Percentiles rank a stretch among this genome's conserved stretches.
Conservation (phyloP, 2,329 filamentous ascomycete genomes). For the Pleomassaria siparia region DNA sequence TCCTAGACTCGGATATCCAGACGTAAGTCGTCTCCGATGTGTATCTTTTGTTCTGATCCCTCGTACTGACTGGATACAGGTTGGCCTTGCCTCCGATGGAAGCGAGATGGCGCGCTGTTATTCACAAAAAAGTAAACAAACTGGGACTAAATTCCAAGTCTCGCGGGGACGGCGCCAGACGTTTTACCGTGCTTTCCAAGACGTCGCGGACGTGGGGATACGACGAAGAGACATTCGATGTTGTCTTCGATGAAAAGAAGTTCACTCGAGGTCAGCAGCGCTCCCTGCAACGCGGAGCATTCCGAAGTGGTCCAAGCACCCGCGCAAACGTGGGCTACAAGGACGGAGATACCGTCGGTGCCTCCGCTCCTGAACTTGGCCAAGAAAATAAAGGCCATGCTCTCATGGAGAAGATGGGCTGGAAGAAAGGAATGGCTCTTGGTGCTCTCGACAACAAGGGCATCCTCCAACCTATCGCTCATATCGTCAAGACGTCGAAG, state of each 20-base stretch:
- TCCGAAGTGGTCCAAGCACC: constrained; percentile 15
- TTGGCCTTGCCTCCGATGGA: constrained; percentile 82
- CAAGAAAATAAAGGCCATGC: constrained; percentile 78
- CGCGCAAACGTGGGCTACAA: constrained; percentile 54
- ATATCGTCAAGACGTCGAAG: constrained; percentile 83
- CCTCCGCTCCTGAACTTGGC: constrained; percentile 79
- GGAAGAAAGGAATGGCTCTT: constrained; percentile 82
- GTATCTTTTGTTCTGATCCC: constrained; percentile 46
- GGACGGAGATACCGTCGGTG: constrained; percentile 88
- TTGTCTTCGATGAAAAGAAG: constrained; percentile 52
- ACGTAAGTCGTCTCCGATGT: constrained; percentile 54
- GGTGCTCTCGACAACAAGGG: constrained; percentile 84
- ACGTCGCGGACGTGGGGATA: constrained; percentile 67
- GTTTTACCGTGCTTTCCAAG: constrained; percentile 77
- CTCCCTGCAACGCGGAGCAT: constrained; percentile 20
- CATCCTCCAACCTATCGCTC: constrained; percentile 80
- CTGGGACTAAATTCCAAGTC: constrained; percentile 85
- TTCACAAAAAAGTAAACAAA: constrained; percentile 76
- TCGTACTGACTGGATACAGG: constrained; percentile 74
- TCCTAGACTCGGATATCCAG: constrained; percentile 65
- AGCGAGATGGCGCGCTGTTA: constrained; percentile 70
- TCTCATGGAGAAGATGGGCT: constrained; percentile 97
- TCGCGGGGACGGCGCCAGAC: constrained; percentile 68
- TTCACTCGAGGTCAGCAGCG: constrained; percentile 44
- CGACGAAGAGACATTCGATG: constrained; percentile 56